Base-by-base conservation (phyloP, 2,329 filamentous ascomycete genomes). In the Xylariaceae sp. region DNA sequence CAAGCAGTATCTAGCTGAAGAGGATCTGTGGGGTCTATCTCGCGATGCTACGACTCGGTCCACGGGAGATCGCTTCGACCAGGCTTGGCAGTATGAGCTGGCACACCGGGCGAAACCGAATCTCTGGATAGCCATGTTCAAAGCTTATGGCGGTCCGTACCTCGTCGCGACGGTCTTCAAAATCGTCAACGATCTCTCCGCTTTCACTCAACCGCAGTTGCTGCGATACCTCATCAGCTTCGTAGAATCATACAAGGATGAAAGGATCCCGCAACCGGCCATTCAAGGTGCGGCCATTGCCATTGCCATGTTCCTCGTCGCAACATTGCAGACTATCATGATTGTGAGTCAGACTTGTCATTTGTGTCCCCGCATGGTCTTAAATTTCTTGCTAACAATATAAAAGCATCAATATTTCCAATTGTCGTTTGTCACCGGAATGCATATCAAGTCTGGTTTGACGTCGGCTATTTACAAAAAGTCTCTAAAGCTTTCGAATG, bases 401-500 rank as follows among this genome's bases (percentile, higher is more conserved):
- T n/a, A 50, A 10, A 55, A 77, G 59, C 93, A 99, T 73, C 95
- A 99, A 76, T 99, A 99, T 73, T 99, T 99, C 77, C 94, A 97
- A 74, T 83, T 91, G 51, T 84, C 92, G 3, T 99, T 99, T 69
- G 90, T 96, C 69, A 93, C 91, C 3, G 94, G 94, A 59, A 99
- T 99, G 94, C 87, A 90, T 56, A 90, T 99, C 76, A 97, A 97
- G 77, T 89, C 91, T 47, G 88, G 92, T 2, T 77, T 99, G 63
- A 93, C 90, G 5, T 89, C 93, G 1, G 85, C 92, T 59, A 97
- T 99, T 65, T 99, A 99, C 74, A 84, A 87, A 60, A 99, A 99
- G 76, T 89, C 92, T 0, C 81, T 97, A 63, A 88, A 85, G 64
- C 80, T 99, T 15, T 97, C 93, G 4, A 97, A 96, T 68, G 94